A percentile compares a stretch with the other conserved stretches of the same genome.
Conservation (phyloP, 352 stramenopile genomes). For the Pythium biforme region DNA sequence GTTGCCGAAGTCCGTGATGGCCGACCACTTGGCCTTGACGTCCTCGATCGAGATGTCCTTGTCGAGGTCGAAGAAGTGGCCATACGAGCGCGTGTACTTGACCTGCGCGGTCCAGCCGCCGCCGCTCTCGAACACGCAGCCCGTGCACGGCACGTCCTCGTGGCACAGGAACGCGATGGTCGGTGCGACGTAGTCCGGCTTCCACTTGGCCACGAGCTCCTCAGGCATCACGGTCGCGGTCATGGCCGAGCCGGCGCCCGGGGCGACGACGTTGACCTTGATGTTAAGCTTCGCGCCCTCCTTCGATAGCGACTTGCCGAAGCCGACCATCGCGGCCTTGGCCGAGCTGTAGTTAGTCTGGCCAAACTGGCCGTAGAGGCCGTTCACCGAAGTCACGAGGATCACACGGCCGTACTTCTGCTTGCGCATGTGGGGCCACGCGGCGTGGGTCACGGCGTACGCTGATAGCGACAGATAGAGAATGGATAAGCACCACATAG, state of each 20-base stretch:
- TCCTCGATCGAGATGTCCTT: conserved; percentile 74
- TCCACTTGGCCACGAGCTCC: conserved; percentile 81
- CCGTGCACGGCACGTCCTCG: conserved; percentile 69
- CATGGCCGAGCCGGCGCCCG: conserved; percentile 85
- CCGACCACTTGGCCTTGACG: conserved; percentile 69
- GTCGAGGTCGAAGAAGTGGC: conserved; percentile 67
- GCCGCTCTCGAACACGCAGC: conserved; percentile 84
- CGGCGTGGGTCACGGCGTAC: conserved; percentile 81
- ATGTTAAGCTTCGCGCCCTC: conserved; percentile 83
- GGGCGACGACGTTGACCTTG: conserved; percentile 88
- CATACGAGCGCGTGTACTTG: conserved; percentile 74
- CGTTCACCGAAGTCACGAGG: conserved; percentile 83
- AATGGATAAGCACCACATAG: too few relatives aligned
- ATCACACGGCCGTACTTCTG: conserved; percentile 90
- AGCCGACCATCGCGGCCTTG: conserved; percentile 92
- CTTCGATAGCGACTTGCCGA: conserved; percentile 90
- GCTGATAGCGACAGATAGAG: conserved; percentile 12
- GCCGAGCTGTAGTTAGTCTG: conserved; percentile 89
- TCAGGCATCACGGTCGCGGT: conserved; percentile 82
- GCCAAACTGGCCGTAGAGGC: conserved; percentile 90
- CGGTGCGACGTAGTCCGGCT: conserved; percentile 88
- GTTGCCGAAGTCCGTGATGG: conserved; percentile 77
- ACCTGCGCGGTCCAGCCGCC: conserved; percentile 82
- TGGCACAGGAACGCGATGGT: conserved; percentile 86
- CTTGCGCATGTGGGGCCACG: conserved; percentile 87